Percentiles rank a stretch among this genome's conserved stretches.
phyloP scores from a whole-genome alignment of 2,329 filamentous ascomycete species.

The Metarhizium brunneum region DNA sequence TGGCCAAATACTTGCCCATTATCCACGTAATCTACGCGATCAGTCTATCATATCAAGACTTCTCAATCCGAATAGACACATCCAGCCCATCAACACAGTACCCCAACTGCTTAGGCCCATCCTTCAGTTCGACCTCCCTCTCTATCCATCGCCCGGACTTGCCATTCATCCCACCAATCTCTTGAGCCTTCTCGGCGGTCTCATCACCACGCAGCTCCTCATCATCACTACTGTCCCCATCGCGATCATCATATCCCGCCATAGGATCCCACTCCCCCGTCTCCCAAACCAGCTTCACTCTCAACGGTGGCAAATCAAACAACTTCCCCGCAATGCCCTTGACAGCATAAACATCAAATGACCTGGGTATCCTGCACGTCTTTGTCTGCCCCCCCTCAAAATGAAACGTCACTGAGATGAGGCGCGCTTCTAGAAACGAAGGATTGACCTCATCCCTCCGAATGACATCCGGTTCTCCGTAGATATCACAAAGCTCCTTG shows the following conservation, averaged over 20 bases:
- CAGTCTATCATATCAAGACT: slow-evolving; percentile 8
- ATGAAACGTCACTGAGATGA: slow-evolving; percentile 56
- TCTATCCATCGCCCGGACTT: slow-evolving; percentile 56
- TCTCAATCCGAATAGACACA: slow-evolving; percentile 62
- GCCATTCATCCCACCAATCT: slow-evolving; percentile 9
- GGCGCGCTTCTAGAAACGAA: slow-evolving; percentile 69
- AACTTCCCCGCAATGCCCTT: slow-evolving; percentile 67
- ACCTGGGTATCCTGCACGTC: slow-evolving; percentile 55
- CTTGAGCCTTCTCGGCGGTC: slow-evolving; percentile 18
- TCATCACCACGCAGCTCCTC: slow-evolving; percentile 25
- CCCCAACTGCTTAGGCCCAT: slow-evolving; percentile 72
- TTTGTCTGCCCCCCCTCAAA: slow-evolving; percentile 17
- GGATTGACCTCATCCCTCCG: slow-evolving; percentile 55
- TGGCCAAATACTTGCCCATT: too few species aligned
- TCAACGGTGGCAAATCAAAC: slow-evolving; percentile 57
- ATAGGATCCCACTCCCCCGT: slow-evolving; percentile 86
- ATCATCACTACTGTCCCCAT: slow-evolving; percentile 44
- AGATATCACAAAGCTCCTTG: slow-evolving; percentile 60
- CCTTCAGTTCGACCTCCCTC: slow-evolving; percentile 69
- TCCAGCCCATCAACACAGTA: slow-evolving; percentile 72
- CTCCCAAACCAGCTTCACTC: slow-evolving; percentile 68
- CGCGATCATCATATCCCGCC: slow-evolving; percentile 49
- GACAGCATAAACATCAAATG: slow-evolving; percentile 71
- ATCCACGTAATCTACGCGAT: too few species aligned
- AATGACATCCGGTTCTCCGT: slow-evolving; percentile 61